A percentile compares a stretch with the other conserved stretches of the same genome.
phyloP scores from a whole-genome alignment of 2,329 filamentous ascomycete species.

The Pseudogymnoascus sp. region DNA sequence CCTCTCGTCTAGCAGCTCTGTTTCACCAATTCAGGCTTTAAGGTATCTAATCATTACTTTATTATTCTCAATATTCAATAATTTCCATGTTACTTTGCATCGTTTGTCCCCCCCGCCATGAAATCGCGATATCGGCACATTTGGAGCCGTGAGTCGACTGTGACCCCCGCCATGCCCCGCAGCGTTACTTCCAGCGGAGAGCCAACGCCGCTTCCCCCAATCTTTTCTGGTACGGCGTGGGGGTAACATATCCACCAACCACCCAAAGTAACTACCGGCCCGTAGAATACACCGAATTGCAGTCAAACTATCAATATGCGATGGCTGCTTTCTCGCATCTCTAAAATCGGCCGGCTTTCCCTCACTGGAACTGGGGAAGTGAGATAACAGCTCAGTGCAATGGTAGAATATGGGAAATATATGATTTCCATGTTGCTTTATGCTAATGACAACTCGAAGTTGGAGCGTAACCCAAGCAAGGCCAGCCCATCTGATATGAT shows the following conservation, averaged over 20 bases:
- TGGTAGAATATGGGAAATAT: not conserved
- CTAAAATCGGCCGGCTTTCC: not conserved
- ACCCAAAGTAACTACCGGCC: not conserved
- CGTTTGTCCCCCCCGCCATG: not conserved
- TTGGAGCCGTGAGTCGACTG: not conserved
- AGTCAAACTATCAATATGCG: not conserved
- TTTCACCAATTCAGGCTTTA: not conserved
- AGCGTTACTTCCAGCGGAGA: not conserved
- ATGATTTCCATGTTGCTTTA: not conserved
- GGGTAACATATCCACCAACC: constrained; percentile 5
- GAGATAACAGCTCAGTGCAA: not conserved
- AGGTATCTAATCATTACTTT: not conserved
- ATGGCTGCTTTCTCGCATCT: not conserved
- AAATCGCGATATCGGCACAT: constrained; percentile 4
- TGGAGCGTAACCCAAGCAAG: not conserved
- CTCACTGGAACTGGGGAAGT: not conserved
- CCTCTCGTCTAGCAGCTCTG: not conserved
- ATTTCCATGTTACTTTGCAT: not conserved
- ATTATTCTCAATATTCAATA: not conserved
- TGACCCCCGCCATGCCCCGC: not conserved
- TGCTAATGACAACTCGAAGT: not conserved
- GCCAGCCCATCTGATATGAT: not conserved
- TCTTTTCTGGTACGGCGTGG: not conserved
- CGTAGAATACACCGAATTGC: not conserved
- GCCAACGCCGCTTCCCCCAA: not conserved